phyloP scores from a whole-genome alignment of 2,329 filamentous ascomycete genomes.

The Diaporthe sp. region DNA sequence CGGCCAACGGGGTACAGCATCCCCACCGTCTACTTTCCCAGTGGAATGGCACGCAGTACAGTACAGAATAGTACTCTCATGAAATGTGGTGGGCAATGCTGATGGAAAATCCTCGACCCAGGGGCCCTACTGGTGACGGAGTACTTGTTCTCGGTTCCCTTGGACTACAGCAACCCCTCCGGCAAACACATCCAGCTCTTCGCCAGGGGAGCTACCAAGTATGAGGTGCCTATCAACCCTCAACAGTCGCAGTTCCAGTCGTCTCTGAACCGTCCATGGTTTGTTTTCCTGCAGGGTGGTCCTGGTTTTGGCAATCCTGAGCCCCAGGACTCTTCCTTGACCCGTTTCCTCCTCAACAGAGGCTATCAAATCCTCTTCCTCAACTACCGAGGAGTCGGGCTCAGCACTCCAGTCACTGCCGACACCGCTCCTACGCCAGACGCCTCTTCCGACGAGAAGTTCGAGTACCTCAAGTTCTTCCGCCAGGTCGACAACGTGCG shows the following conservation, averaged over 20 bases:
- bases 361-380: constrained; percentile 89
- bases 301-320: constrained; percentile 83
- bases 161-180: constrained; percentile 77
- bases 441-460: constrained; percentile 73
- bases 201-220: constrained; percentile 78
- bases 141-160: constrained; percentile 87
- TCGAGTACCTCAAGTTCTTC: constrained; percentile 85
- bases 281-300: constrained; percentile 87
- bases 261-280: constrained; percentile 36
- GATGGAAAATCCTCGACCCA: constrained; percentile 48
- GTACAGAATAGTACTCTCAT: no score
- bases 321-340: constrained; percentile 80
- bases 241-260: constrained; percentile 44
- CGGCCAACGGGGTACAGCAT: neutral
- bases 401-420: constrained; percentile 84
- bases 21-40: neutral
- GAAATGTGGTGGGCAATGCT: neutral
- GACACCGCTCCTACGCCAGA: constrained; percentile 77
- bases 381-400: constrained; percentile 92
- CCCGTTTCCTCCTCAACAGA: constrained; percentile 78
- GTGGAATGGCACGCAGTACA: neutral
- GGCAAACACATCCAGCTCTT: constrained; percentile 80
- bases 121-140: constrained; percentile 84
- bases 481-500: constrained; percentile 91
- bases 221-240: constrained; percentile 72